A percentile compares a stretch with the other conserved stretches of the same genome.
Evolutionary conservation across 2,329 filamentous ascomycete species (phyloP).

Genomic region (Parasarocladium wereldwijsianum): DNA sequence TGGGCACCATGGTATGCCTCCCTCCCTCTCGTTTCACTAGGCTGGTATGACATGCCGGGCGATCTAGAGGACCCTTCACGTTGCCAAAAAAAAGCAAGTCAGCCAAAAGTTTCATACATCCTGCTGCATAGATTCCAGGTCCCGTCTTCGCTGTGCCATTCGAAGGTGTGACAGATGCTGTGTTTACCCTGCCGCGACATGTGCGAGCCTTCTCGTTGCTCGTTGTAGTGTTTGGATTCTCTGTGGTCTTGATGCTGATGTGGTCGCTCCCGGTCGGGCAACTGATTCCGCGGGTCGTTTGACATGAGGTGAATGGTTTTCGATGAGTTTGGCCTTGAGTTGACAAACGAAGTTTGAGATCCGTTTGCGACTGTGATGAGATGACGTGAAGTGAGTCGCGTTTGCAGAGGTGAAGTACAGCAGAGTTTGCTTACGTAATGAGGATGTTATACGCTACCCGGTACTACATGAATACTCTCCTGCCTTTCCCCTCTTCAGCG

Average conservation of each 20-base stretch:
- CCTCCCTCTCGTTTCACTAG: constrained; percentile 17
- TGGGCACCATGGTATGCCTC: constrained; percentile 10
- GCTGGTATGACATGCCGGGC: constrained; percentile 23
- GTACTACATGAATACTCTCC: too few species aligned
- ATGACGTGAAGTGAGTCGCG: too few species aligned
- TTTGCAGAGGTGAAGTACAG: too few species aligned
- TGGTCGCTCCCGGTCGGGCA: constrained; percentile 13
- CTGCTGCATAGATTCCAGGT: background rate
- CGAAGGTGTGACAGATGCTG: constrained; percentile 16
- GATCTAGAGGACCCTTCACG: constrained; percentile 28
- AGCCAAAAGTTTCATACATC: constrained; percentile 21
- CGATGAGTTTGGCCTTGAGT: too few species aligned
- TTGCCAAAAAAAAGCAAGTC: constrained; percentile 28
- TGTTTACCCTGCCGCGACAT: constrained; percentile 36
- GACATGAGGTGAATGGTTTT: too few species aligned
- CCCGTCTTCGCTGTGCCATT: background rate
- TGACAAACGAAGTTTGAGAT: too few species aligned
- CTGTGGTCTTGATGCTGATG: constrained; percentile 4
- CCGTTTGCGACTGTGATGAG: too few species aligned
- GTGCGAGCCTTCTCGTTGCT: constrained; percentile 22
- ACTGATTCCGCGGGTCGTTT: constrained; percentile 22
- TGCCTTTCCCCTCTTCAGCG: too few species aligned
- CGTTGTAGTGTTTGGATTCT: constrained; percentile 10
- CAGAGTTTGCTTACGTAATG: too few species aligned
- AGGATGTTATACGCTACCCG: too few species aligned